Conservation (phyloP, 768 basidiomycete genomes). For the Suillus cothurnatus region DNA sequence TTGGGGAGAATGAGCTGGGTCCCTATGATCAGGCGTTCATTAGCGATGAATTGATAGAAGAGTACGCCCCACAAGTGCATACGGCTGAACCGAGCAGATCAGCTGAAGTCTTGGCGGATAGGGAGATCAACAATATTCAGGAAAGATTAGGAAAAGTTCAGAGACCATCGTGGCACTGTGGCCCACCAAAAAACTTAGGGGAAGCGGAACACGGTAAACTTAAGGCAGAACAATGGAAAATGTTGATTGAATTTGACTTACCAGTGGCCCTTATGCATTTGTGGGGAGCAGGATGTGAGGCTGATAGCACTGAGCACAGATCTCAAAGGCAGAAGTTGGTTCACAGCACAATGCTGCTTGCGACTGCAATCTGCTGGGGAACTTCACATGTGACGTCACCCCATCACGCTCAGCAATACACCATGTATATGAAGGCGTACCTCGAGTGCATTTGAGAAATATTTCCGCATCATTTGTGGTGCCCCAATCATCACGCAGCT, state of each 20-base stretch:
- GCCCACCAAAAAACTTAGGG: conserved; percentile 21
- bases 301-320: neutral
- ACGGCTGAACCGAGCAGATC: neutral
- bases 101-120: neutral
- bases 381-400: conserved; percentile 21
- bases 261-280: conserved; percentile 31
- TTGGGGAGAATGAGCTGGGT: neutral
- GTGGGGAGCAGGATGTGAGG: conserved; percentile 20
- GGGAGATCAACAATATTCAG: conserved; percentile 2
- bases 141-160: neutral
- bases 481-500: conserved; percentile 35
- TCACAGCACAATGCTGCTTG: conserved; percentile 32
- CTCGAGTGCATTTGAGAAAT: conserved; percentile 19
- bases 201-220: conserved; percentile 34
- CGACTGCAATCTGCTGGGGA: conserved; percentile 27
- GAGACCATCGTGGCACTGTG: conserved; percentile 28
- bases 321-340: conserved; percentile 19
- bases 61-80: neutral
- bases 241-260: conserved; percentile 1
- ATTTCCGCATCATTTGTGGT: conserved; percentile 18
- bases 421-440: conserved; percentile 23
- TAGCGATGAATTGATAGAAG: neutral
- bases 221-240: conserved; percentile 37
- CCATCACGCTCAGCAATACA: conserved; percentile 18
- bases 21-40: neutral